phyloP scores from a whole-genome alignment of 768 basidiomycete genomes.

The Amyloporia xantha region DNA sequence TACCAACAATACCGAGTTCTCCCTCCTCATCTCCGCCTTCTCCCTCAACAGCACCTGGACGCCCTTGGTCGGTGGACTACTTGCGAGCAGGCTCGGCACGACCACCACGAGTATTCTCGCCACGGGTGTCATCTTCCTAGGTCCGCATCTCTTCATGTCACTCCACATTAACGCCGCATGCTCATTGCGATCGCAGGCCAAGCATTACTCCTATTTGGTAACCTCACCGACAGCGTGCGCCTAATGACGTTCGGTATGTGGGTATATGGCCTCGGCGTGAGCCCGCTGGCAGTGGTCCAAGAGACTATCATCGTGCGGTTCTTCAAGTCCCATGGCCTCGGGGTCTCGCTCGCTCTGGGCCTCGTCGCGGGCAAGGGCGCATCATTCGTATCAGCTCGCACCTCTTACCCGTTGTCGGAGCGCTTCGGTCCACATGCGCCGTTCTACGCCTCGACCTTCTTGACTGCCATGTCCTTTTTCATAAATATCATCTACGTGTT shows the following conservation, averaged over 20 bases:
- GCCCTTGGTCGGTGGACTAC: constrained; percentile 68
- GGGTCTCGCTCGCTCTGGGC: constrained; percentile 74
- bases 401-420: constrained; percentile 71
- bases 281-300: constrained; percentile 77
- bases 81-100: constrained; percentile 66
- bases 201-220: constrained; percentile 58
- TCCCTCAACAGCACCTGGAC: constrained; percentile 74
- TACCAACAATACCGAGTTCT: constrained; percentile 72
- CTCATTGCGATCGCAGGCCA: constrained; percentile 41
- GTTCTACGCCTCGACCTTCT: constrained; percentile 59
- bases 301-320: constrained; percentile 82
- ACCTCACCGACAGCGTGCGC: constrained; percentile 51
- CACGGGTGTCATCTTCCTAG: constrained; percentile 63
- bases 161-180: background rate
- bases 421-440: constrained; percentile 63
- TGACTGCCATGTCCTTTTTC: constrained; percentile 59
- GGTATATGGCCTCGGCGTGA: constrained; percentile 72
- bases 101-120: constrained; percentile 67
- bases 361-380: constrained; percentile 76
- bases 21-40: constrained; percentile 69
- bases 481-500: constrained; percentile 65
- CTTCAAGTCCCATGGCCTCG: constrained; percentile 70
- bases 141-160: constrained; percentile 26
- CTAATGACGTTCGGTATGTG: constrained; percentile 73
- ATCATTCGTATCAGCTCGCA: constrained; percentile 69